Evolutionary conservation across 2,329 filamentous ascomycete species (phyloP), one percentile per base, ranked within the genome.

Genomic region (Mycosphaerelloides madeirae): DNA sequence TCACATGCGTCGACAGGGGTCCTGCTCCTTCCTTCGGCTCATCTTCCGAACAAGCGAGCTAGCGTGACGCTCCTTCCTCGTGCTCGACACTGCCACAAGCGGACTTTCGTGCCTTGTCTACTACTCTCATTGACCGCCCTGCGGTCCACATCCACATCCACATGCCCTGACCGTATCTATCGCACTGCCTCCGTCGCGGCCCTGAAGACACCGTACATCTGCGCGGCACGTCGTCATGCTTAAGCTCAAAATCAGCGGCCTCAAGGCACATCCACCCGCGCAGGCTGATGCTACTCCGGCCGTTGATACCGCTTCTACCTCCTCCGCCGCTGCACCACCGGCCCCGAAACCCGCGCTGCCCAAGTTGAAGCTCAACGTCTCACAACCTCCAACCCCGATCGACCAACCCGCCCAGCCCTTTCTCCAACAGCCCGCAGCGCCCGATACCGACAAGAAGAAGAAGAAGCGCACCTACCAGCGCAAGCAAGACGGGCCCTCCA

Each of bases 401-500:
- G 47, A 54, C 25, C 38, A 22, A 58, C 60, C 31, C 45, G 60
- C 1, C 51, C 59, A 16, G 43, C 54, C 18, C 41, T 48, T n/a
- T 35, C 56, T 38, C 55, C 22, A 25, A 25, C 22, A 6, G 22
- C 58, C 15, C 48, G 53, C 32, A 13, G 42, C 39, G 12, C 31
- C 40, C 11, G 28, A 39, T 14, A 22, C 36, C 19, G 29, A 36
- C 1, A 38, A 31, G 9, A 46, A 48, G 49, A 63, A 62, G 49
- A 59, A 58, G 39, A 71, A 71, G 61, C 67, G 68, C 44, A 65
- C 69, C 38, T 69, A 70, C 55, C 66, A 57, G 31, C 69, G 66
- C 57, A 70, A 71, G 43, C 35, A 44, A 19, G 51, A 56, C 43
- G 46, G 41, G 13, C 22, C 39, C 11, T 35, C 31, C 49, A 43